Evolutionary conservation across 2,329 filamentous ascomycete genomes (phyloP), one percentile per base, ranked within the genome.

Genomic region (Piedraia hortae): DNA sequence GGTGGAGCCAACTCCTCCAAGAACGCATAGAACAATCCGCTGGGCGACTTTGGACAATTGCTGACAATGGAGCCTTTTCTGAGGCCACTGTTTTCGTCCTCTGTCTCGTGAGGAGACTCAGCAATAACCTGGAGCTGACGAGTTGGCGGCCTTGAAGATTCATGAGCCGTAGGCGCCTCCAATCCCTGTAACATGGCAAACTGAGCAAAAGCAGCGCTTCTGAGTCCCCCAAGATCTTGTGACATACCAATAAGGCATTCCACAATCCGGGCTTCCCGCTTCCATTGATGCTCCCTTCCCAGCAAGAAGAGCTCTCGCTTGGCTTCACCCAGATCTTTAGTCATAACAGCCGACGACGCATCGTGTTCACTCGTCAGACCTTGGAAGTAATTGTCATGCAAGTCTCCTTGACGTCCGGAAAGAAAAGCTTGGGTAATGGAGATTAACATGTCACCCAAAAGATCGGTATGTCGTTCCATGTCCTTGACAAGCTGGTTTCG

Each of bases 21-120:
- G 43, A 93, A 97, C 4, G 80, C 56, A 6, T 77, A 66, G 40
- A 93, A 93, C 31, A 93, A 88, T 26, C 90, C 77, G 0, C 71
- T 63, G 1, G 80, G 35, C 13, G 29, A 35, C 18, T 37, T 32
- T n/a, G n/a, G n/a, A n/a, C n/a, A n/a, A n/a, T n/a, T n/a, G 2
- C 26, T 12, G 7, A 16, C 18, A 10, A 21, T 21, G n/a, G n/a
- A n/a, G n/a, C n/a, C n/a, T n/a, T n/a, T n/a, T 10, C 16, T 17
- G 16, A 17, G 16, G 16, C 16, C 16, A 8, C 10, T 10, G 16
- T 3, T 13, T 3, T 10, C 21, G 8, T 14, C 20, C 4, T 15
- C 17, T 11, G 16, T 16, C 17, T 22, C 21, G 7, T 7, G 6
- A 3, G 26, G 23, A 3, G 23, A 22, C 16, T 32, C 30, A 9